Conservation (phyloP, 2,329 filamentous ascomycete genomes). For the Pseudocercospora eumusae region DNA sequence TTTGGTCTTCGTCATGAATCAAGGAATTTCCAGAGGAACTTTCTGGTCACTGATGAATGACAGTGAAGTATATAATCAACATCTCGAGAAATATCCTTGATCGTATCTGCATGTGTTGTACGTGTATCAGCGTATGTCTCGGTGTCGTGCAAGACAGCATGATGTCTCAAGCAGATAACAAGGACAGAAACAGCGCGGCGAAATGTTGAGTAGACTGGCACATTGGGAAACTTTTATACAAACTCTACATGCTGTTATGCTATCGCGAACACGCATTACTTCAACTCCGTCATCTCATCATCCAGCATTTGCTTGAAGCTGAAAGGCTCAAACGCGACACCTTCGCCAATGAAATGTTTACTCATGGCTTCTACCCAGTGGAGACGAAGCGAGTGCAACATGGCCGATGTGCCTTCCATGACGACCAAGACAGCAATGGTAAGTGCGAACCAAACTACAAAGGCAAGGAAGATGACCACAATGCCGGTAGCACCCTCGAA, state of each 20-base stretch:
- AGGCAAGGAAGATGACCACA: constrained; percentile 77
- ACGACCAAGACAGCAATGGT: constrained; percentile 79
- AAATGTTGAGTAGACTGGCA: neutral
- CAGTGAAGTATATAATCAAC: neutral
- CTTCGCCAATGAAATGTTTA: constrained; percentile 92
- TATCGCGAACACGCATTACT: constrained; percentile 27
- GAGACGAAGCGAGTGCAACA: constrained; percentile 87
- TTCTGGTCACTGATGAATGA: neutral
- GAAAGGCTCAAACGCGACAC: constrained; percentile 79
- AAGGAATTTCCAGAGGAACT: too few species aligned
- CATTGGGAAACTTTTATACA: neutral
- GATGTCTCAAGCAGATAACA: neutral
- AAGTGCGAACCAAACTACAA: constrained; percentile 87
- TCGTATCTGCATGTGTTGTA: too few species aligned
- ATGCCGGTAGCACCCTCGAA: constrained; percentile 64
- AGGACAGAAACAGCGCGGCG: too few species aligned
- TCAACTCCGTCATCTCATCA: constrained; percentile 61
- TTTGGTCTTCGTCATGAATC: too few species aligned
- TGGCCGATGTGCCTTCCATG: constrained; percentile 95
- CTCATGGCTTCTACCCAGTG: constrained; percentile 98
- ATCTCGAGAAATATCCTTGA: neutral
- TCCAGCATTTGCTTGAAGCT: constrained; percentile 82
- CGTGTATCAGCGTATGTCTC: neutral
- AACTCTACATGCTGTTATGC: constrained; percentile 4
- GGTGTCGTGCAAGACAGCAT: neutral